phyloP scores from a whole-genome alignment of 768 basidiomycete species.

The Naganishia kalamii region DNA sequence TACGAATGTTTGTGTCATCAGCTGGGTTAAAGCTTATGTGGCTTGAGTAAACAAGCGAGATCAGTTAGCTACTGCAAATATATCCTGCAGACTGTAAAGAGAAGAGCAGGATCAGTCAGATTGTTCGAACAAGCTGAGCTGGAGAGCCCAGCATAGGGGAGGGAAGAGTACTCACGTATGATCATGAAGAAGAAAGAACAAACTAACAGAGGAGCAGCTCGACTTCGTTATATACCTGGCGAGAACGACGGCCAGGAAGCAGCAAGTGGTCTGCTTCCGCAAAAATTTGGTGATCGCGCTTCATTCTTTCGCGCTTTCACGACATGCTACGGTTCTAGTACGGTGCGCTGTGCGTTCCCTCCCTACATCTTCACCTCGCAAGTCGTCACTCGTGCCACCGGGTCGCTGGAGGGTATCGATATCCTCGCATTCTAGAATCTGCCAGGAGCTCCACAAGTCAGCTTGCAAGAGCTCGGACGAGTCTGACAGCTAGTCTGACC shows the following conservation, averaged over 20 bases:
- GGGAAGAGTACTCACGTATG: constrained; percentile 26
- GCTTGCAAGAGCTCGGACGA: no score
- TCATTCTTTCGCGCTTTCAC: no score
- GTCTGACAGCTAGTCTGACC: no score
- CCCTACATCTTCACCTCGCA: no score
- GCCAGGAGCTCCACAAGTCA: no score
- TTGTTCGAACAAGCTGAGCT: neutral
- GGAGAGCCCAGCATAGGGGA: neutral
- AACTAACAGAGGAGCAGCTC: neutral
- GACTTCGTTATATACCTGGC: neutral
- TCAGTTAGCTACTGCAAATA: constrained; percentile 31
- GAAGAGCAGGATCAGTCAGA: constrained; percentile 9
- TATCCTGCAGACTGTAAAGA: constrained; percentile 28
- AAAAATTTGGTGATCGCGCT: no score
- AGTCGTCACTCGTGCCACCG: no score
- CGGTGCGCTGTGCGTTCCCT: no score
- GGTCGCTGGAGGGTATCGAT: no score
- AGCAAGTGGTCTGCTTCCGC: neutral
- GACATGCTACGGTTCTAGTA: no score
- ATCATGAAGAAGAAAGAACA: constrained; percentile 23
- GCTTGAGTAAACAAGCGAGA: constrained; percentile 30
- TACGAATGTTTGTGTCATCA: constrained; percentile 27
- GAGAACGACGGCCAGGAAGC: neutral
- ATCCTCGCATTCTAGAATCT: no score
- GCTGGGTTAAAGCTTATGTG: constrained; percentile 28